Conservation (phyloP, 169 alveolate genomes). For the Eimeria sp. region DNA sequence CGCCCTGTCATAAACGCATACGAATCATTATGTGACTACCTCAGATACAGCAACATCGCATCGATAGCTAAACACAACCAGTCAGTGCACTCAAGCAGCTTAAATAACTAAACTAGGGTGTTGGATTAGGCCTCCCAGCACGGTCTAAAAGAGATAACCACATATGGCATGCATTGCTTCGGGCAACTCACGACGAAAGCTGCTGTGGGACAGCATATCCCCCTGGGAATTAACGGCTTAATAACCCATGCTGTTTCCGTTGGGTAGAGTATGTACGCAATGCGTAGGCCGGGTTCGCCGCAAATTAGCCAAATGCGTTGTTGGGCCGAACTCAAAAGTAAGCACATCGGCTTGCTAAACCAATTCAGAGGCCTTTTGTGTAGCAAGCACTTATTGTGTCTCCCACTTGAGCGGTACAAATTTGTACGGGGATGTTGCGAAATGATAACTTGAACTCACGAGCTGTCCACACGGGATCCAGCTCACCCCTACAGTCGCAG, state of each 20-base stretch:
- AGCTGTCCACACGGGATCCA: background rate
- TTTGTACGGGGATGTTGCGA: background rate
- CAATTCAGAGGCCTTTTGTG: background rate
- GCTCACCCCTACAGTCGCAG: background rate
- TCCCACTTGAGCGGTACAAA: background rate
- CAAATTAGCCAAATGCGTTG: background rate
- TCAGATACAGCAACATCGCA: background rate
- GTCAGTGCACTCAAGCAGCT: background rate
- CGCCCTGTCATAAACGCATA: background rate
- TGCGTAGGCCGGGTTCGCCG: background rate
- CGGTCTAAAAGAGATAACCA: background rate
- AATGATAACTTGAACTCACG: background rate
- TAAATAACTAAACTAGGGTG: background rate
- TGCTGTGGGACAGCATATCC: background rate
- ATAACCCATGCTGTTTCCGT: background rate
- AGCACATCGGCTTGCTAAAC: background rate
- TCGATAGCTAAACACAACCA: background rate
- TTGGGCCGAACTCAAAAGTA: background rate
- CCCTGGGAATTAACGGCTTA: background rate
- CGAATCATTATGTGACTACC: background rate
- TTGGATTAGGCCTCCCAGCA: background rate
- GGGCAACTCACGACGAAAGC: background rate
- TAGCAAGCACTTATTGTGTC: background rate
- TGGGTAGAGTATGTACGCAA: background rate
- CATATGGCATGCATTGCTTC: background rate